These are phyloP conservation scores for Tilletiopsis washingtonensis DNA, from an alignment of 1,284 basidiomycete genomes.

Conservation along the genomic window DNA sequence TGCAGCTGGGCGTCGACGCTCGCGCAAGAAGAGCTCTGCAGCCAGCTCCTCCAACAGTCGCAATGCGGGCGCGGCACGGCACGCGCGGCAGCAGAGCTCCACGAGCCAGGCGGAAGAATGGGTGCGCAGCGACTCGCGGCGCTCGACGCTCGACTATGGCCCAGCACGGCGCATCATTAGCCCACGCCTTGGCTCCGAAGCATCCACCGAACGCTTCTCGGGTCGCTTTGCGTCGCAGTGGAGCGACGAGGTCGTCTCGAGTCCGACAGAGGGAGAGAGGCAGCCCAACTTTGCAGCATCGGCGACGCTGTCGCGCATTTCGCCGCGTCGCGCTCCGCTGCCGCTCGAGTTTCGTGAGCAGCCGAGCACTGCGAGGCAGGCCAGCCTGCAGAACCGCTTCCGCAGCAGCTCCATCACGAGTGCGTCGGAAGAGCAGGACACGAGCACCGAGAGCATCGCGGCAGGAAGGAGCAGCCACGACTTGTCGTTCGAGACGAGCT, in stretches of 20 bases:
- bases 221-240: no score
- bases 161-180: background rate
- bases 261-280: no score
- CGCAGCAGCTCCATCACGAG: background rate
- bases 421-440: no score
- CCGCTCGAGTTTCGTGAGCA: constrained; percentile 21
- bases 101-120: background rate
- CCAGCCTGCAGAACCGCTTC: background rate
- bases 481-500: constrained; percentile 2
- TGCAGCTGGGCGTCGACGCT: background rate
- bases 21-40: constrained; percentile 1
- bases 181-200: constrained; percentile 3
- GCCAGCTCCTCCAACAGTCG: background rate
- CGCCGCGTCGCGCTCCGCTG: constrained; percentile 15
- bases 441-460: no score
- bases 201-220: constrained; percentile 5
- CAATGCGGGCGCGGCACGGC: background rate
- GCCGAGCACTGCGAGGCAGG: background rate
- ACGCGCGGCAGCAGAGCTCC: constrained; percentile 1
- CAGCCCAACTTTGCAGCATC: constrained; percentile 11
- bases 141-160: background rate
- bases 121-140: background rate
- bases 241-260: no score
- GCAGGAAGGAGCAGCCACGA: background rate
- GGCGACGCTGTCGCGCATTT: constrained; percentile 3